Base-by-base conservation (phyloP, 495 filamentous ascomycete genomes). In the Amorphotheca resinae region DNA sequence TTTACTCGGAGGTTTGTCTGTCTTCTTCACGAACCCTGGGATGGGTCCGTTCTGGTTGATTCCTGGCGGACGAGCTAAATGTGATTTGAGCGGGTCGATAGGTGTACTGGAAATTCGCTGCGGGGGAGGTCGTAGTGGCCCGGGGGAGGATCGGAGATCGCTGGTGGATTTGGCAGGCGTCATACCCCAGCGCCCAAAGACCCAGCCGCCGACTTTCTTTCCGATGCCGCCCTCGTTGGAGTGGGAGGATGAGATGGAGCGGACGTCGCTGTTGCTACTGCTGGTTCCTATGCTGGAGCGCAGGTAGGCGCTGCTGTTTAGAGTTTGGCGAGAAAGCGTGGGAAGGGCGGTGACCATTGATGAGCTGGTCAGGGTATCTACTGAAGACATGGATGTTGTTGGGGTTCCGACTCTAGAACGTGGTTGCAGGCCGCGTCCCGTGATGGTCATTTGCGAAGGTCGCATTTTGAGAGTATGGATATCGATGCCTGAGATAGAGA, bases 201-300 rank as follows among this genome's bases (percentile, higher is more conserved):
- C 65, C 73, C 73, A 77, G 17, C 72, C 70, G 6, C 72, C 72
- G 28, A 74, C 49, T 15, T 67, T 67, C 26, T 64, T 65, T 17
- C 62, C 53, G 2, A 73, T 45, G 22, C 44, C 53, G 22, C 41
- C 26, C 11, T 49, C 33, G 21, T 34, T 44, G 4, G 46, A 42
- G 22, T 41, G 45, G 18, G 41, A 47, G 21, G 51, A 48, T 15
- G 49, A 51, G 38, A 58, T 40, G 14, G 59, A 59, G 15, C 44
- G 51, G 7, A 54, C 33, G 31, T 57, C 58, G 18, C 51, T 53
- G 22, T 52, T 52, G 26, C 18, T 14, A 6, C 14, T 8, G 15
- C n/a, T 28, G 11, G 17, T 17, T n/a, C 17, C 20, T 20, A 57
- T 59, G 8, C 46, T 42, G 1, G 36, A 52, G 49, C 41, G 45